A percentile compares a stretch with the other conserved stretches of the same genome.
These are phyloP conservation scores for Hyaloperonospora arabidopsidis DNA, from an alignment of 352 stramenopile genomes.

Conservation along the genomic window DNA sequence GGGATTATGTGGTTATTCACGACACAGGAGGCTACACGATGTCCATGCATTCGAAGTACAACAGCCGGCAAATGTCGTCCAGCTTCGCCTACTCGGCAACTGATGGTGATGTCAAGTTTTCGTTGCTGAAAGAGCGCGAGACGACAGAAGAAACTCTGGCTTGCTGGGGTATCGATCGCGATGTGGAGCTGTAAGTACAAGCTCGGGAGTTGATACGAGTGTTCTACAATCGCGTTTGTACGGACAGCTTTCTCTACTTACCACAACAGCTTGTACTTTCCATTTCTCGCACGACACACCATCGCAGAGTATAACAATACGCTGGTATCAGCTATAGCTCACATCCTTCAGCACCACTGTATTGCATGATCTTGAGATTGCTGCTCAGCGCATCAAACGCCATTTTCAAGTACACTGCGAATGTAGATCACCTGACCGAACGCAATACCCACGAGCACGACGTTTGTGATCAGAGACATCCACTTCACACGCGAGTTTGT, in stretches of 20 bases:
- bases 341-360: background rate
- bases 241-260: conserved; percentile 18
- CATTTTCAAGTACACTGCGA: conserved; percentile 66
- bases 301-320: too few relatives aligned
- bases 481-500: conserved; percentile 77
- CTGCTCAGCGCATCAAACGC: conserved; percentile 38
- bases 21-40: conserved; percentile 86
- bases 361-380: background rate
- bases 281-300: too few relatives aligned
- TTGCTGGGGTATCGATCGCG: conserved; percentile 58
- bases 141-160: conserved; percentile 53
- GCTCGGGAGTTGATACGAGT: background rate
- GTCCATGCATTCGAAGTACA: conserved; percentile 86
- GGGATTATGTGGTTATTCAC: conserved; percentile 78
- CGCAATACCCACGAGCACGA: conserved; percentile 69
- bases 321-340: too few relatives aligned
- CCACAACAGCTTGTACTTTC: conserved; percentile 4
- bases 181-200: conserved; percentile 29
- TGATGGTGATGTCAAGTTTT: conserved; percentile 34
- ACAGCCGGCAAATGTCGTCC: conserved; percentile 65
- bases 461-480: conserved; percentile 71
- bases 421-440: conserved; percentile 81
- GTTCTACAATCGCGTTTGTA: too few relatives aligned
- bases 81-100: conserved; percentile 52
- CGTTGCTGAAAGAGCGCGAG: conserved; percentile 58